phyloP scores from a whole-genome alignment of 2,329 filamentous ascomycete species.

The Harringtonia lauricola region DNA sequence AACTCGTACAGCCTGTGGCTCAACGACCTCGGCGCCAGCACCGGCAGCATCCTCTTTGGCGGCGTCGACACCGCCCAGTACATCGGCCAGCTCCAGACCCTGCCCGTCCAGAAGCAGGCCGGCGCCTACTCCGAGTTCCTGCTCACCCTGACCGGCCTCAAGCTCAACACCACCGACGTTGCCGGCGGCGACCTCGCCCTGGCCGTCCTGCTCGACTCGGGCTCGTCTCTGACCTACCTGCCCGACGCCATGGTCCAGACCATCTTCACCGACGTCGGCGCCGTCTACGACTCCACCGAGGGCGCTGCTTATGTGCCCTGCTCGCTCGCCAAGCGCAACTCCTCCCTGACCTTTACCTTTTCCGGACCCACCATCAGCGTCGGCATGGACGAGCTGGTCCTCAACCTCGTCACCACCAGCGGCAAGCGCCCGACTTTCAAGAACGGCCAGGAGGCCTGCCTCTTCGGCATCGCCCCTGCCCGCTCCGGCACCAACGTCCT shows the following conservation, averaged over 20 bases:
- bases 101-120: constrained; percentile 50
- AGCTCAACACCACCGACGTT: constrained; percentile 30
- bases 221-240: constrained; percentile 56
- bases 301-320: constrained; percentile 53
- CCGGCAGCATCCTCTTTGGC: constrained; percentile 62
- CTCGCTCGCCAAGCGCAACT: constrained; percentile 29
- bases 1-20: constrained; percentile 67
- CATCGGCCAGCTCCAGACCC: constrained; percentile 47
- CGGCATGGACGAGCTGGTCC: constrained; percentile 46
- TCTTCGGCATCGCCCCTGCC: constrained; percentile 56
- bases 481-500: constrained; percentile 46
- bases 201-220: constrained; percentile 60
- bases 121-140: constrained; percentile 51
- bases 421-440: constrained; percentile 38
- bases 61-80: constrained; percentile 61
- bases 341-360: constrained; percentile 43
- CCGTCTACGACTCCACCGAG: constrained; percentile 40
- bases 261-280: constrained; percentile 48
- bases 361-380: constrained; percentile 41
- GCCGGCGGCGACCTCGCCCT: constrained; percentile 38
- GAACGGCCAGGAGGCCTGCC: constrained; percentile 45
- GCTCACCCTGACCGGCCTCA: constrained; percentile 54
- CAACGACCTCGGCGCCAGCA: constrained; percentile 56
- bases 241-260: constrained; percentile 41
- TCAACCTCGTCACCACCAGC: constrained; percentile 35